phyloP scores from a whole-genome alignment of 768 basidiomycete species.

The Suillus bovinus region DNA sequence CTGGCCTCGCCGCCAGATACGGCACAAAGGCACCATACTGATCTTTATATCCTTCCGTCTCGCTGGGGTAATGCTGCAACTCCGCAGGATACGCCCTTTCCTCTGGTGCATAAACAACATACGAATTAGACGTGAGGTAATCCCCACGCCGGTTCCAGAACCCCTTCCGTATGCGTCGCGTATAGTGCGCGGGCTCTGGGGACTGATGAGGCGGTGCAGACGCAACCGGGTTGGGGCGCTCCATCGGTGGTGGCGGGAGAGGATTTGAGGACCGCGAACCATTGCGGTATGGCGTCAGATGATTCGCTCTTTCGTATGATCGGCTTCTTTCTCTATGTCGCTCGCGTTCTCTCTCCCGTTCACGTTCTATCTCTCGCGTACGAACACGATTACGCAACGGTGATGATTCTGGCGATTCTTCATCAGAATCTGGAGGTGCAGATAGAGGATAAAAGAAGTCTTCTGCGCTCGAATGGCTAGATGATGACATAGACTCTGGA shows the following conservation, averaged over 20 bases:
- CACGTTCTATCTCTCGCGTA: conserved; percentile 2
- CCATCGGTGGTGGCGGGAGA: conserved; percentile 30
- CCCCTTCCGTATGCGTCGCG: conserved; percentile 49
- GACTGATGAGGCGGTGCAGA: conserved; percentile 30
- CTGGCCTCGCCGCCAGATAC: conserved; percentile 48
- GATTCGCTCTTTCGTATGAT: not conserved
- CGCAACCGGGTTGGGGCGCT: conserved; percentile 23
- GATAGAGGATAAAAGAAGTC: conserved; percentile 26
- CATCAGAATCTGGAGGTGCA: conserved; percentile 17
- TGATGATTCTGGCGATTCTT: conserved; percentile 11
- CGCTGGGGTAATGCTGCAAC: conserved; percentile 56
- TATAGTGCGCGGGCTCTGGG: conserved; percentile 29
- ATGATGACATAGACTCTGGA: conserved; percentile 22
- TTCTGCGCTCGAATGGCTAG: conserved; percentile 25
- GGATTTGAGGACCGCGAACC: conserved; percentile 20
- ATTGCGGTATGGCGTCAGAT: not conserved
- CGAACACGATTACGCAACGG: conserved; percentile 25
- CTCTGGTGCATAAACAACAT: conserved; percentile 66
- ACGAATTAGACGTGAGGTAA: conserved; percentile 55
- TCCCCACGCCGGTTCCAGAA: conserved; percentile 81
- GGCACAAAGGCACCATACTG: conserved; percentile 44
- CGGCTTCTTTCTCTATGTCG: not conserved
- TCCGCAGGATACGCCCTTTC: conserved; percentile 59
- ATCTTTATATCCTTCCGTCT: conserved; percentile 56
- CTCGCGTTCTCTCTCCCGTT: conserved; percentile 2